These are phyloP conservation scores for Cicer yamashitae DNA, from an alignment of 306 rosid species.

Conservation along the genomic window DNA sequence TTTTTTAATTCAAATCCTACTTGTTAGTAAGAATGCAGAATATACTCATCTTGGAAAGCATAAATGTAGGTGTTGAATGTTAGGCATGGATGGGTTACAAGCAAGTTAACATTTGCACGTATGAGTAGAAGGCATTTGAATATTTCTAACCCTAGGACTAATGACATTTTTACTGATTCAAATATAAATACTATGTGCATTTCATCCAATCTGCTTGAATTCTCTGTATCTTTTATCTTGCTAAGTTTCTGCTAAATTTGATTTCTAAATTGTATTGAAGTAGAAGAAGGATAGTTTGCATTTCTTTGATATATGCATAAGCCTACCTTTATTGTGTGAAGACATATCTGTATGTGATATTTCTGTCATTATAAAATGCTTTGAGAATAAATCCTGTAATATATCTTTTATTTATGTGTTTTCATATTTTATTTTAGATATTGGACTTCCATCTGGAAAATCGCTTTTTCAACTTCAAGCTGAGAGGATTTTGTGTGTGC, in stretches of 20 bases:
- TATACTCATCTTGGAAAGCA: slow-evolving; percentile 18
- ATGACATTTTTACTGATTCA: slow-evolving; percentile 20
- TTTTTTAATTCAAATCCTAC: background rate
- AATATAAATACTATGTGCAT: slow-evolving; percentile 4
- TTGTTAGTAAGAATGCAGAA: slow-evolving; percentile 4
- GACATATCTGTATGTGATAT: slow-evolving; percentile 9
- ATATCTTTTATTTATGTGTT: slow-evolving; percentile 7
- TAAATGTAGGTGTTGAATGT: slow-evolving; percentile 29
- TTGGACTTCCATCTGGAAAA: slow-evolving; percentile 99
- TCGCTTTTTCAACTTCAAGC: slow-evolving; percentile 99
- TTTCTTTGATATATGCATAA: slow-evolving; percentile 27
- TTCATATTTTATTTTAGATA: slow-evolving; percentile 58
- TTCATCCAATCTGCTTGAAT: slow-evolving; percentile 34
- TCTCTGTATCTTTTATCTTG: slow-evolving; percentile 15
- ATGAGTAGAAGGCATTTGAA: slow-evolving; percentile 35
- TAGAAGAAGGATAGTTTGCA: slow-evolving; percentile 27
- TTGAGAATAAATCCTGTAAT: slow-evolving; percentile 17
- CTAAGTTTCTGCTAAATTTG: slow-evolving; percentile 19
- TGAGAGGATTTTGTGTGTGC: slow-evolving; percentile 90
- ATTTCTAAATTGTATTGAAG: slow-evolving; percentile 15
- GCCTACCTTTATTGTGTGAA: slow-evolving; percentile 31
- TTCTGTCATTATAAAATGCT: slow-evolving; percentile 25
- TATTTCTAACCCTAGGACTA: slow-evolving; percentile 25
- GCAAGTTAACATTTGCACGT: slow-evolving; percentile 31
- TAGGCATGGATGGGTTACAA: slow-evolving; percentile 1